Evolutionary conservation across 495 filamentous ascomycete species (phyloP).

Genomic region (Xylaria flabelliformis): DNA sequence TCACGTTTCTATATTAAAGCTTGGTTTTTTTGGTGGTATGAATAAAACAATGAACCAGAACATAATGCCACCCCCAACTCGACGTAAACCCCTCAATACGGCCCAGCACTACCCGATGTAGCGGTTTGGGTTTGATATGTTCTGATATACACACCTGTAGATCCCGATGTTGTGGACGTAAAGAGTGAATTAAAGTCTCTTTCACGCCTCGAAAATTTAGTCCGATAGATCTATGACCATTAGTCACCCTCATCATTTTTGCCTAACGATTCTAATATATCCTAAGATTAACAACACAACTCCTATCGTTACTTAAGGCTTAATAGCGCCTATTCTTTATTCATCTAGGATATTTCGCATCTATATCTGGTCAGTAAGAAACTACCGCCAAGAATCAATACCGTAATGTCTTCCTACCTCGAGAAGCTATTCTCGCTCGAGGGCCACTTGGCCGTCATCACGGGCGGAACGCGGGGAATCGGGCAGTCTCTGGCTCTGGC

Average conservation of each 20-base stretch:
- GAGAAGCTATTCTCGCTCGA: conserved; percentile 69
- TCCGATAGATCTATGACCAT: background rate
- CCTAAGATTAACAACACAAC: background rate
- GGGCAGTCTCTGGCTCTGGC: conserved; percentile 68
- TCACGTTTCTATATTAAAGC: background rate
- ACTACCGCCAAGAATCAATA: background rate
- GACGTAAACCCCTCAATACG: background rate
- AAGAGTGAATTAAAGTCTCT: background rate
- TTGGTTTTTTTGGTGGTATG: background rate
- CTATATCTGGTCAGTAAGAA: background rate
- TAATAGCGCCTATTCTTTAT: background rate
- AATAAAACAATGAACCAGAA: background rate
- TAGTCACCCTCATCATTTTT: background rate
- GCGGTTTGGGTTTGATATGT: background rate
- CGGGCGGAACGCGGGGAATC: conserved; percentile 70
- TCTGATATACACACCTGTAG: background rate
- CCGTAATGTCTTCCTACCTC: conserved; percentile 52
- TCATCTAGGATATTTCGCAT: background rate
- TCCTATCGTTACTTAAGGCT: background rate
- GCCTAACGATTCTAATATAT: background rate
- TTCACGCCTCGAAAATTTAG: background rate
- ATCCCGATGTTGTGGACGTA: background rate
- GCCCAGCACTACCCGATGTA: background rate
- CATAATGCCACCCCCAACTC: background rate
- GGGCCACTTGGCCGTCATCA: conserved; percentile 73